Percentiles rank a stretch among this genome's conserved stretches.
phyloP scores from a whole-genome alignment of 164 flowering plant genomes.

The Chimonanthus praecox region DNA sequence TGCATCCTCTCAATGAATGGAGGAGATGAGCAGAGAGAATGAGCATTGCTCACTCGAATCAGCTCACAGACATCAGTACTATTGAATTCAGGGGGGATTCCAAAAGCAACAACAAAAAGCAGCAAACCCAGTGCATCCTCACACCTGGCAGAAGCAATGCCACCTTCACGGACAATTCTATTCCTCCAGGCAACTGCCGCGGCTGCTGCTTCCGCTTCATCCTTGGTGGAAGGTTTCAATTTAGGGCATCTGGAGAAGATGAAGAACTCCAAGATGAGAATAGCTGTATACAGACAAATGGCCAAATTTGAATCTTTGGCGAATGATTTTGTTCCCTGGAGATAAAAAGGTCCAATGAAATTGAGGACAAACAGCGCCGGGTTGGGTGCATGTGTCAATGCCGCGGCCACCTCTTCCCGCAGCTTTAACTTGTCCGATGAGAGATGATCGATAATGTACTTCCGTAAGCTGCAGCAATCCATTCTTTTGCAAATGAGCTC shows the following conservation, averaged over 20 bases:
- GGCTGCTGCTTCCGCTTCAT: slow-evolving; percentile 28
- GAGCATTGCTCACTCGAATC: slow-evolving; percentile 24
- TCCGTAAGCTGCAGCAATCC: slow-evolving; percentile 33
- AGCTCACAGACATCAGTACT: slow-evolving; percentile 35
- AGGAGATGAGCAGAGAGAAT: slow-evolving; percentile 26
- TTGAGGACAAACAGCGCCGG: slow-evolving; percentile 41
- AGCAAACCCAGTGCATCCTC: slow-evolving; percentile 53
- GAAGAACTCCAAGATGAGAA: slow-evolving; percentile 38
- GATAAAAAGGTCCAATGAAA: slow-evolving; percentile 41
- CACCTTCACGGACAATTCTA: slow-evolving; percentile 48
- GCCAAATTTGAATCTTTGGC: slow-evolving; percentile 32
- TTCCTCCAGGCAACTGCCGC: slow-evolving; percentile 44
- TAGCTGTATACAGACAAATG: slow-evolving; percentile 28
- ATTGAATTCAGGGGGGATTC: slow-evolving; percentile 36
- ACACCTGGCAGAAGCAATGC: slow-evolving; percentile 24
- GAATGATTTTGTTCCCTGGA: slow-evolving; percentile 49
- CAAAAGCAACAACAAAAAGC: slow-evolving; percentile 42
- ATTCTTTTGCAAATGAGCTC: slow-evolving; percentile 26
- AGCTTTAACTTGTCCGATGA: slow-evolving; percentile 21
- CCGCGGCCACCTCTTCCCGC: slow-evolving; percentile 33
- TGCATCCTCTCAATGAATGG: slow-evolving; percentile 26
- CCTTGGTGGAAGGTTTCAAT: slow-evolving; percentile 22
- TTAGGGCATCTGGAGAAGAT: slow-evolving; percentile 16
- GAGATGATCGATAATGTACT: slow-evolving; percentile 23
- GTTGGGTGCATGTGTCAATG: slow-evolving; percentile 35